These are phyloP conservation scores for Lachnellula hyalina DNA, from an alignment of 2,329 filamentous ascomycete genomes.

Conservation along the genomic window DNA sequence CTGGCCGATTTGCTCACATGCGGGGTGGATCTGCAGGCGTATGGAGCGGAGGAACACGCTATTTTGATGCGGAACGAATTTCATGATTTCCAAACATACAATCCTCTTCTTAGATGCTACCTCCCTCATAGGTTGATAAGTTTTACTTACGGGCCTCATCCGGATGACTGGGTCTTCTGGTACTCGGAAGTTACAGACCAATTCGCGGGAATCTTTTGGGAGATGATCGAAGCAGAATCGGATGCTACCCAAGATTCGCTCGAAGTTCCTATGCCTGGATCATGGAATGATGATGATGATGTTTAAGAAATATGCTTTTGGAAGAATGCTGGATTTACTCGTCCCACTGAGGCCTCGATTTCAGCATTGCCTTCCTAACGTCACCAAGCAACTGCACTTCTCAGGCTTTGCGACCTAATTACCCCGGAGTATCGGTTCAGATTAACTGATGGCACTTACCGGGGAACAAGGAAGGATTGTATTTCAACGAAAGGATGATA, in stretches of 20 bases:
- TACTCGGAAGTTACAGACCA: background rate
- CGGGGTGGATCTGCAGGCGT: background rate
- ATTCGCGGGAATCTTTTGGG: conserved; percentile 6
- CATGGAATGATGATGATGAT: conserved; percentile 5
- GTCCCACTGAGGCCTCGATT: no score
- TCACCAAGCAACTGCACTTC: no score
- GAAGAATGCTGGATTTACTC: background rate
- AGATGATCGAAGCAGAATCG: conserved; percentile 7
- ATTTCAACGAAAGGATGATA: no score
- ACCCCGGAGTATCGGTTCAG: no score
- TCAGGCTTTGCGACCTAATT: no score
- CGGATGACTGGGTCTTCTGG: conserved; percentile 10
- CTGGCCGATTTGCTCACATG: background rate
- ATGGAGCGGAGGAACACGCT: background rate
- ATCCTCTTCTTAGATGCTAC: background rate
- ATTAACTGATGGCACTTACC: no score
- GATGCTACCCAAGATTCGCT: background rate
- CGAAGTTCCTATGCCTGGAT: conserved; percentile 3
- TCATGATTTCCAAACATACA: background rate
- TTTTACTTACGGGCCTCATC: conserved; percentile 7
- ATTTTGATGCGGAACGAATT: background rate
- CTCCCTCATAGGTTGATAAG: background rate
- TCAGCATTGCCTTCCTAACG: no score
- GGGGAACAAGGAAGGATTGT: no score
- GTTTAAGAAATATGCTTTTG: background rate